Percentiles rank a stretch among this genome's conserved stretches.
Conservation (phyloP, 495 filamentous ascomycete species). For the Xylaria flabelliformis region DNA sequence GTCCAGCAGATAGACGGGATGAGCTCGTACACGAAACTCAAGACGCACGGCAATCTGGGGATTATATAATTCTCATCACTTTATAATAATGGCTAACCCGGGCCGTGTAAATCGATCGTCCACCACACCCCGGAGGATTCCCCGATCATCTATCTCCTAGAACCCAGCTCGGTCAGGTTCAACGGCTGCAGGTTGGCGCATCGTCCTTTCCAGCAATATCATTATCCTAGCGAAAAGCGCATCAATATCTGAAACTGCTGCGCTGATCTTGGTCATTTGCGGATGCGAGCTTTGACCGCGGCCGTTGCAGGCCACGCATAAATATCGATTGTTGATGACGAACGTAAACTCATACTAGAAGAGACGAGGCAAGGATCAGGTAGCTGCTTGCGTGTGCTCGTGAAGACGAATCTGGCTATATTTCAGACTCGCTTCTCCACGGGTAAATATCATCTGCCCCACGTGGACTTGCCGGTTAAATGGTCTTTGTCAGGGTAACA, state of each 20-base stretch:
- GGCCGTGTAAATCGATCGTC: not conserved
- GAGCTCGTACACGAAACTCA: not conserved
- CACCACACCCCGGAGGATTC: not conserved
- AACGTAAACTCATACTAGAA: not conserved
- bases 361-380: not conserved
- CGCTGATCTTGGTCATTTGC: not conserved
- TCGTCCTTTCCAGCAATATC: not conserved
- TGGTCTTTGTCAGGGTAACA: not conserved
- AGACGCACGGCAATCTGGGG: not conserved
- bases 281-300: conserved; percentile 1
- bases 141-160: not conserved
- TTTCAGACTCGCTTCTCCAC: not conserved
- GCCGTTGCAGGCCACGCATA: not conserved
- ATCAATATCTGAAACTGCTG: conserved; percentile 16
- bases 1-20: not conserved
- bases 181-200: not conserved
- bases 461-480: conserved; percentile 6
- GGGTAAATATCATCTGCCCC: conserved; percentile 16
- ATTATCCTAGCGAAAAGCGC: not conserved
- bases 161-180: not conserved
- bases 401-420: not conserved
- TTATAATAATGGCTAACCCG: not conserved
- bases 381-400: not conserved
- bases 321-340: conserved; percentile 4
- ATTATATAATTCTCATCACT: not conserved